Percentiles rank a stretch among this genome's conserved stretches.
phyloP scores from a whole-genome alignment of 208 protist species.

The Trypanosoma caninum region DNA sequence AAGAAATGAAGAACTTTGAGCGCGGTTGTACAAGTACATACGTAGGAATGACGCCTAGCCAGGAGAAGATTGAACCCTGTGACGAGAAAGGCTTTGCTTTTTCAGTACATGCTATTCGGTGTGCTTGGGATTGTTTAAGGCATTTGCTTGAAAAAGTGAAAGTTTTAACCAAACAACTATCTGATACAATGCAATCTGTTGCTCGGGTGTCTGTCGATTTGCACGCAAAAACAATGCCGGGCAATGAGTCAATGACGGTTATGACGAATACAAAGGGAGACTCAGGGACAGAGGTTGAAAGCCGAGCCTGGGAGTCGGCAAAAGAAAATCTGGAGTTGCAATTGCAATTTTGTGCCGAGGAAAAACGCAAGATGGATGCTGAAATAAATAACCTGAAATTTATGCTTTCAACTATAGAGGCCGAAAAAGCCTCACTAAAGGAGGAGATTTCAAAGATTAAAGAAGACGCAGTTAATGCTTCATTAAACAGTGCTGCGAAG shows the following conservation, averaged over 20 bases:
- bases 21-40: background rate
- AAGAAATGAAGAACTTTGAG: slow-evolving; percentile 8
- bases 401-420: background rate
- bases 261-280: background rate
- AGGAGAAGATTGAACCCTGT: background rate
- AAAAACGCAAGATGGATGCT: slow-evolving; percentile 5
- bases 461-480: slow-evolving; percentile 4
- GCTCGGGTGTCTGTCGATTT: background rate
- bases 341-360: slow-evolving; percentile 3
- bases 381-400: slow-evolving; percentile 7
- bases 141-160: slow-evolving; percentile 13
- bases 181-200: slow-evolving; percentile 7
- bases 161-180: slow-evolving; percentile 6
- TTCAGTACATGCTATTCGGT: slow-evolving; percentile 8
- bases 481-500: background rate
- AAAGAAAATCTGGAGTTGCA: slow-evolving; percentile 1
- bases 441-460: slow-evolving; percentile 7
- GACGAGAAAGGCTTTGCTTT: slow-evolving; percentile 5
- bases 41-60: background rate
- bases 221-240: background rate
- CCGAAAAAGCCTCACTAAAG: background rate
- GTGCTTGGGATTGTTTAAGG: slow-evolving; percentile 1
- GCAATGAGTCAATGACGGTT: background rate
- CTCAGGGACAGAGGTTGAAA: background rate
- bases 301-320: background rate